These are phyloP conservation scores for Croton setiger DNA, from an alignment of 441 rosid species.

Conservation along the genomic window DNA sequence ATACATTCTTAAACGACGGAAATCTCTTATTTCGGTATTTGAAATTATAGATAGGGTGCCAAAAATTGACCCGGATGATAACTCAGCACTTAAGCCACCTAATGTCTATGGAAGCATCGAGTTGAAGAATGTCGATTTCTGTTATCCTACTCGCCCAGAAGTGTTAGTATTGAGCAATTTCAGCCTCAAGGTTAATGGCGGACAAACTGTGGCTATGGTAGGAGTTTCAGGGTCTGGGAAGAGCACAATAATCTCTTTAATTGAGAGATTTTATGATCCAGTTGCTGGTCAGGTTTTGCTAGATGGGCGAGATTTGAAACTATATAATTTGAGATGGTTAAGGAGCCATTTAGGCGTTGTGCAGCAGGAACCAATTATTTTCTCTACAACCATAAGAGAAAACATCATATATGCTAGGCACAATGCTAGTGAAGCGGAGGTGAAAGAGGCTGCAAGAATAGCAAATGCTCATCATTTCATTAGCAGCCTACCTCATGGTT, in stretches of 20 bases:
- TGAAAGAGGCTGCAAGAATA: conserved; percentile 97
- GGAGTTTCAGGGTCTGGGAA: conserved; percentile 99
- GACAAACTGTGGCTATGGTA: conserved; percentile 92
- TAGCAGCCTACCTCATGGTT: conserved; percentile 96
- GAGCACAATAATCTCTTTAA: conserved; percentile 92
- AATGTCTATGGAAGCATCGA: conserved; percentile 98
- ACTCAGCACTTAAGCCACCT: conserved; percentile 82
- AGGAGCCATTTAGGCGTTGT: conserved; percentile 89
- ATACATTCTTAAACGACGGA: conserved; percentile 89
- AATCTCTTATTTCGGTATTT: conserved; percentile 90
- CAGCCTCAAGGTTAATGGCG: conserved; percentile 90
- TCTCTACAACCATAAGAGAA: conserved; percentile 90
- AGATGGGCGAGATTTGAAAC: conserved; percentile 88
- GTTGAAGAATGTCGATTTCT: conserved; percentile 87
- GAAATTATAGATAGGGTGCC: conserved; percentile 96
- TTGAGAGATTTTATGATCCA: conserved; percentile 96
- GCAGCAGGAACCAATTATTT: conserved; percentile 95
- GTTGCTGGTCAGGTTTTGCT: conserved; percentile 93
- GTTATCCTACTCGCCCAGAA: conserved; percentile 93
- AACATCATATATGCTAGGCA: conserved; percentile 97
- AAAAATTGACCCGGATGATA: conserved; percentile 93
- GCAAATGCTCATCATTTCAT: conserved; percentile 99
- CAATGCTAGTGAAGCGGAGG: conserved; percentile 95
- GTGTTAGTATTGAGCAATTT: conserved; percentile 91
- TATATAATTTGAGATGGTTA: conserved; percentile 86